A percentile compares a stretch with the other conserved stretches of the same genome.
These are phyloP conservation scores for Diaporthe humulicola DNA, from an alignment of 2,329 filamentous ascomycete species.

Conservation along the genomic window DNA sequence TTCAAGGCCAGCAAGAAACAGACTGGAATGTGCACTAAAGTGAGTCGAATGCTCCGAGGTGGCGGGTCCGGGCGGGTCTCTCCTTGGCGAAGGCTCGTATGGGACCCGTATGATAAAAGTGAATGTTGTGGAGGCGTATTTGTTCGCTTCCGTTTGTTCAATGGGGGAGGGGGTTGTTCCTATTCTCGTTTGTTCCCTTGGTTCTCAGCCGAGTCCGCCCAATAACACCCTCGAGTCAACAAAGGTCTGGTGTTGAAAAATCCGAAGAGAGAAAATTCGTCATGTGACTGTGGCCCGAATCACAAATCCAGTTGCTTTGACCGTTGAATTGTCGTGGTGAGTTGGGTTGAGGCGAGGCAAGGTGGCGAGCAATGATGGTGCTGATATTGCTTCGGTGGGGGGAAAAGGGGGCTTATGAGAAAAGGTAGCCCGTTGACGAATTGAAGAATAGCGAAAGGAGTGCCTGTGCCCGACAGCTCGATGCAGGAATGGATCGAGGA, in stretches of 20 bases:
- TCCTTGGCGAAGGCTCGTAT: background rate
- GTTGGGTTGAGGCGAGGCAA: background rate
- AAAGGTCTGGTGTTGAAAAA: background rate
- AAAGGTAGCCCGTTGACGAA: slow-evolving; percentile 7
- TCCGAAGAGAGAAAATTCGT: background rate
- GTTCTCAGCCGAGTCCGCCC: slow-evolving; percentile 7
- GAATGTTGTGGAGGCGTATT: slow-evolving; percentile 22
- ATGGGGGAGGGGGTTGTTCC: slow-evolving; percentile 19
- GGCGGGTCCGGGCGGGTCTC: slow-evolving; percentile 26
- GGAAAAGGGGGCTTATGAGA: slow-evolving; percentile 27
- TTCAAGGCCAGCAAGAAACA: slow-evolving; percentile 40
- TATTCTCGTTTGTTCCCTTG: slow-evolving; percentile 22
- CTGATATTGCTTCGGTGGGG: slow-evolving; percentile 1
- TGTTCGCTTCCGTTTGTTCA: slow-evolving; percentile 3
- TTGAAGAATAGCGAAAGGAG: slow-evolving; percentile 11
- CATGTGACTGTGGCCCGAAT: slow-evolving; percentile 17
- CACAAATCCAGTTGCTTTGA: slow-evolving; percentile 30
- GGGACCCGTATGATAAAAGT: slow-evolving; percentile 17
- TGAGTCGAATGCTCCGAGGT: slow-evolving; percentile 9
- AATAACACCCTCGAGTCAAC: background rate
- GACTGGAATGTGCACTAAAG: slow-evolving; percentile 31
- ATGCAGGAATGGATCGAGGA: background rate
- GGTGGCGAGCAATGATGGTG: slow-evolving; percentile 10
- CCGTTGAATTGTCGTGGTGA: background rate
- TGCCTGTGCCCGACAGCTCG: slow-evolving; percentile 16